These are phyloP conservation scores for Pontederia paniculata DNA, from an alignment of 176 grass and related monocot genomes.

Conservation along the genomic window DNA sequence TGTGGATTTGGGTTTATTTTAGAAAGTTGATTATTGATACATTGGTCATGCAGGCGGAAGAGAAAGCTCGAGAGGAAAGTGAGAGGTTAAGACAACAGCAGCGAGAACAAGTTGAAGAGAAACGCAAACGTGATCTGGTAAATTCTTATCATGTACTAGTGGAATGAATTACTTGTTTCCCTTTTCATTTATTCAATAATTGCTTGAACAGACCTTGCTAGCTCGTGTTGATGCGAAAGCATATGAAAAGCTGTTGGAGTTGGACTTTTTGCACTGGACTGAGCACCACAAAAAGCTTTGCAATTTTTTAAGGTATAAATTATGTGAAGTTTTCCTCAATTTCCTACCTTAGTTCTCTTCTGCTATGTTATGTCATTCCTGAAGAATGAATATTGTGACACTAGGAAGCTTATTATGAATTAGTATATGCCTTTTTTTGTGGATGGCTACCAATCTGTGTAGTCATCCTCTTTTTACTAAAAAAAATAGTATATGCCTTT, in stretches of 20 bases:
- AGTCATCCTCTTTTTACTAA: background rate
- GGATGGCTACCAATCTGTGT: background rate
- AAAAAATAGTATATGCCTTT: too few relatives aligned
- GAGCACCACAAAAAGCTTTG: conserved; percentile 96
- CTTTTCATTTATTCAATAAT: background rate
- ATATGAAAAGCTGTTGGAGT: conserved; percentile 85
- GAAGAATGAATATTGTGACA: background rate
- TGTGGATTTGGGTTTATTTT: background rate
- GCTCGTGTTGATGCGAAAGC: conserved; percentile 94
- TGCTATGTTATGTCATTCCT: background rate
- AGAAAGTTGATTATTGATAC: conserved; percentile 15
- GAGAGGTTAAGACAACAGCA: conserved; percentile 81
- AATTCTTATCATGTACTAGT: too few relatives aligned
- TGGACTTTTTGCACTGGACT: conserved; percentile 81
- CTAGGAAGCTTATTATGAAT: too few relatives aligned
- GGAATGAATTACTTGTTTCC: background rate
- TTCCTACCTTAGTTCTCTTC: background rate
- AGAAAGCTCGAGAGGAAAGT: conserved; percentile 91
- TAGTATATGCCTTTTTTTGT: background rate
- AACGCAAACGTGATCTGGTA: conserved; percentile 89
- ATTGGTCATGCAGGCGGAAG: conserved; percentile 59
- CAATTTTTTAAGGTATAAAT: conserved; percentile 88
- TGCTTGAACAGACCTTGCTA: conserved; percentile 40
- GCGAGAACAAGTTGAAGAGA: conserved; percentile 71
- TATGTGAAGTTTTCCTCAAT: conserved; percentile 14